Evolutionary conservation across 805 yeast species (phyloP).

Genomic region (Kuraishia borneana): DNA sequence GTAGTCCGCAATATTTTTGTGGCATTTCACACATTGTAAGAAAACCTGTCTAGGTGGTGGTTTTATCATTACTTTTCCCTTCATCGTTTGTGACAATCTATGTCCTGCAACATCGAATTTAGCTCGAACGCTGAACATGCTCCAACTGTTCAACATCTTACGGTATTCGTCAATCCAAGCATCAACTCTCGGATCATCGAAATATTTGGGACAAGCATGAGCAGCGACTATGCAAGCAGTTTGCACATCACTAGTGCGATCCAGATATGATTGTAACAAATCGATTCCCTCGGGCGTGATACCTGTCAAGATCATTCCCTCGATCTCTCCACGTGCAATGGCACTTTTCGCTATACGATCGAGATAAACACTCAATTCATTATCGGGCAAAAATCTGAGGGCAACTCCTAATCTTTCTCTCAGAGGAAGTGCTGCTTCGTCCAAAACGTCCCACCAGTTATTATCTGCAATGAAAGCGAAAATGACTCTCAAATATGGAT

Average conservation of each 20-base stretch:
- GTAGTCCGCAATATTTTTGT: conserved; percentile 47
- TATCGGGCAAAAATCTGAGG: conserved; percentile 69
- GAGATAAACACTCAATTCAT: conserved; percentile 63
- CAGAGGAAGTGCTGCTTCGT: conserved; percentile 79
- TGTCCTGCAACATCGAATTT: conserved; percentile 74
- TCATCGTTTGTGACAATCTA: conserved; percentile 41
- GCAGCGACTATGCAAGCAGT: conserved; percentile 77
- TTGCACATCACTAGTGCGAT: conserved; percentile 83
- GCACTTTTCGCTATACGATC: conserved; percentile 62
- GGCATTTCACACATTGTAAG: conserved; percentile 76
- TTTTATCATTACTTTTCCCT: conserved; percentile 34
- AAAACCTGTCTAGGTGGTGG: conserved; percentile 64
- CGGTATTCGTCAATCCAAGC: conserved; percentile 73
- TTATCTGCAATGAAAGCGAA: conserved; percentile 91
- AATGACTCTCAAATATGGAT: conserved; percentile 83
- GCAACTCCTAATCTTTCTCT: conserved; percentile 90
- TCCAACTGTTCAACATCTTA: conserved; percentile 66
- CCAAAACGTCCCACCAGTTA: conserved; percentile 93
- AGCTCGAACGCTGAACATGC: conserved; percentile 66
- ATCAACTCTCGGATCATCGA: conserved; percentile 59
- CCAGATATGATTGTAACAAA: conserved; percentile 76
- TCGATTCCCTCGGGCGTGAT: conserved; percentile 77
- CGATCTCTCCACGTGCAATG: conserved; percentile 71
- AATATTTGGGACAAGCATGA: conserved; percentile 77
- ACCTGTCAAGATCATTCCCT: conserved; percentile 88